Evolutionary conservation across 306 rosid species (phyloP).

Genomic region (Carpinus fangiana): DNA sequence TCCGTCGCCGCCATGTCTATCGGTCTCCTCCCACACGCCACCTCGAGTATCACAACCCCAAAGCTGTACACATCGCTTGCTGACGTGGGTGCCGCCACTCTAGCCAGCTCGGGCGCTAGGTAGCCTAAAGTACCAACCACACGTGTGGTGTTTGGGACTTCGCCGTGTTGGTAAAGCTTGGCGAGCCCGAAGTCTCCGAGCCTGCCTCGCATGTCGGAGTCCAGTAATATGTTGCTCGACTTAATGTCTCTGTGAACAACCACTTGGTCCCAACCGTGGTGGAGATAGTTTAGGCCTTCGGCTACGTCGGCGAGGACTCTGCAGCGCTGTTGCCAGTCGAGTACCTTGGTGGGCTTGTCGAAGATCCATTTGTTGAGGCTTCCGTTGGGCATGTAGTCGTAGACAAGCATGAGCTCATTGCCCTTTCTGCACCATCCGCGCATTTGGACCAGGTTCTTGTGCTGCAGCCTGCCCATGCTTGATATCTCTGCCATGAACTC

Average conservation of each 20-base stretch:
- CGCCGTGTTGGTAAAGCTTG: slow-evolving; percentile 86
- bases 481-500: slow-evolving; percentile 97
- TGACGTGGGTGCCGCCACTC: slow-evolving; percentile 58
- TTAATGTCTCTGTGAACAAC: slow-evolving; percentile 87
- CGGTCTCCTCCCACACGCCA: slow-evolving; percentile 81
- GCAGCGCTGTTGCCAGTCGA: slow-evolving; percentile 63
- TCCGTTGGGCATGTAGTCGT: slow-evolving; percentile 88
- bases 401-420: slow-evolving; percentile 71
- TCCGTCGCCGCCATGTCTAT: slow-evolving; percentile 55
- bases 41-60: slow-evolving; percentile 90
- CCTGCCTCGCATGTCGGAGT: slow-evolving; percentile 73
- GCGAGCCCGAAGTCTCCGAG: slow-evolving; percentile 92
- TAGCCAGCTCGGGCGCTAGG: slow-evolving; percentile 82
- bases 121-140: slow-evolving; percentile 91
- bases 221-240: slow-evolving; percentile 77
- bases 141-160: slow-evolving; percentile 73
- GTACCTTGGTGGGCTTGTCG: slow-evolving; percentile 40
- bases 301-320: slow-evolving; percentile 77
- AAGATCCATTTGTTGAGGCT: slow-evolving; percentile 83
- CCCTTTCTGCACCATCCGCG: slow-evolving; percentile 91
- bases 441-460: slow-evolving; percentile 84
- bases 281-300: slow-evolving; percentile 81
- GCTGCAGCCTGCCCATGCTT: slow-evolving; percentile 90
- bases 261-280: slow-evolving; percentile 88
- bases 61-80: slow-evolving; percentile 83